Evolutionary conservation across 257 asterid genomes (phyloP).

Genomic region (Solanum ahanhuiri): DNA sequence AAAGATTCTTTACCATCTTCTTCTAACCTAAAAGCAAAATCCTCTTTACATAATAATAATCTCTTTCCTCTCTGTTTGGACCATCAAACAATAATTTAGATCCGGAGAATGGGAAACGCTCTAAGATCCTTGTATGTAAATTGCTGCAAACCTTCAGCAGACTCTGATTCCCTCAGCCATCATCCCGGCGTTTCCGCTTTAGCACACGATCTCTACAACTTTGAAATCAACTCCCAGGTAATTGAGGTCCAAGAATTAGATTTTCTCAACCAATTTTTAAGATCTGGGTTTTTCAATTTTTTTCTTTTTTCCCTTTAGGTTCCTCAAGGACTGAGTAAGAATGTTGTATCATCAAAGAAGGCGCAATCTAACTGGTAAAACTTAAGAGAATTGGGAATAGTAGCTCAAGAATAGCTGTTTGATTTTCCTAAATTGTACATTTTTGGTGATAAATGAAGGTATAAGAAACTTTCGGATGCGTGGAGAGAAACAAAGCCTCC

Average conservation of each 20-base stretch:
- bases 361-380: conserved; percentile 86
- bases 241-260: background rate
- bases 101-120: conserved; percentile 61
- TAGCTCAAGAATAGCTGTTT: background rate
- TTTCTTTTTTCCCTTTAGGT: conserved; percentile 25
- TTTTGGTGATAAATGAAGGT: conserved; percentile 40
- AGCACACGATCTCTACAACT: conserved; percentile 78
- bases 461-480: conserved; percentile 71
- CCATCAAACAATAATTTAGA: background rate
- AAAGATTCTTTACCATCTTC: background rate
- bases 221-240: conserved; percentile 80
- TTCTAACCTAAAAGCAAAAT: background rate
- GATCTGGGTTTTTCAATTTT: background rate
- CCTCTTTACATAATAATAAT: background rate
- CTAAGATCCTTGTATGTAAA: conserved; percentile 42
- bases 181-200: conserved; percentile 67
- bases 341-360: conserved; percentile 76
- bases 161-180: conserved; percentile 41
- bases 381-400: background rate
- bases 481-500: conserved; percentile 94
- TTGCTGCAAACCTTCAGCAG: conserved; percentile 43
- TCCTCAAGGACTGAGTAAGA: conserved; percentile 63
- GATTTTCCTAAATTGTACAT: background rate
- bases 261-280: background rate
- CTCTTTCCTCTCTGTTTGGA: background rate